These are phyloP conservation scores for Yamadazyma sp. DNA, from an alignment of 1,139 yeast species.

Conservation along the genomic window DNA sequence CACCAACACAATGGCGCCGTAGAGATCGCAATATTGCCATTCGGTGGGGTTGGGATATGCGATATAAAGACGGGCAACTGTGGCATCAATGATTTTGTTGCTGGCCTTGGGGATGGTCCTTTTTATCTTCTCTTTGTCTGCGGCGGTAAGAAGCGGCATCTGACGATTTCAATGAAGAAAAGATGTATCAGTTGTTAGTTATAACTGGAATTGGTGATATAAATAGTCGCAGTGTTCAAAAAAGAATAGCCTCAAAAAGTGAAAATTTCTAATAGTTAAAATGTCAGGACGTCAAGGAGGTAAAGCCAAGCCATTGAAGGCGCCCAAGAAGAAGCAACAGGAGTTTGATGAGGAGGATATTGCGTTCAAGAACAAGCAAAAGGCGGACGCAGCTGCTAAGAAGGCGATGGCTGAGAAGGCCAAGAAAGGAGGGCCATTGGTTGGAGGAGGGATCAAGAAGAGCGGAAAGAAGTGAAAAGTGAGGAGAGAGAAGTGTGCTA, in stretches of 20 bases:
- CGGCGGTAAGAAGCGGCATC: conserved; percentile 65
- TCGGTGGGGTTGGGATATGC: conserved; percentile 81
- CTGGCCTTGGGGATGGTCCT: conserved; percentile 85
- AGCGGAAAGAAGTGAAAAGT: conserved; percentile 53
- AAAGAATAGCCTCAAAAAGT: conserved; percentile 1
- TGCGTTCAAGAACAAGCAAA: conserved; percentile 91
- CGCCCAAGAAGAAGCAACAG: conserved; percentile 71
- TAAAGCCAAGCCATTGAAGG: conserved; percentile 66
- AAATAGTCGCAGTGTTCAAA: background rate
- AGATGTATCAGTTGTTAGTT: too few species aligned
- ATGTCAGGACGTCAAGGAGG: conserved; percentile 82
- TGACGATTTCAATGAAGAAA: too few species aligned
- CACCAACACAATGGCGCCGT: conserved; percentile 84
- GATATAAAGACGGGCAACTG: conserved; percentile 84
- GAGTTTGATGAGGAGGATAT: conserved; percentile 81
- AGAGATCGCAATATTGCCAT: conserved; percentile 87
- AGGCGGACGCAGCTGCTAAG: conserved; percentile 90
- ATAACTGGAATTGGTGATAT: too few species aligned
- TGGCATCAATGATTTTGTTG: conserved; percentile 85
- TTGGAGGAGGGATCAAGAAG: conserved; percentile 95
- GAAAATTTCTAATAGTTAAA: background rate
- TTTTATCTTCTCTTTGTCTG: conserved; percentile 85
- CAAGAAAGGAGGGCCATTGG: conserved; percentile 84
- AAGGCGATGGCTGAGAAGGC: conserved; percentile 90
- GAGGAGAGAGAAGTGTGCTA: background rate